These are phyloP conservation scores for Aspergillus novoparasiticus DNA, from an alignment of 2,329 filamentous ascomycete genomes.

Conservation along the genomic window DNA sequence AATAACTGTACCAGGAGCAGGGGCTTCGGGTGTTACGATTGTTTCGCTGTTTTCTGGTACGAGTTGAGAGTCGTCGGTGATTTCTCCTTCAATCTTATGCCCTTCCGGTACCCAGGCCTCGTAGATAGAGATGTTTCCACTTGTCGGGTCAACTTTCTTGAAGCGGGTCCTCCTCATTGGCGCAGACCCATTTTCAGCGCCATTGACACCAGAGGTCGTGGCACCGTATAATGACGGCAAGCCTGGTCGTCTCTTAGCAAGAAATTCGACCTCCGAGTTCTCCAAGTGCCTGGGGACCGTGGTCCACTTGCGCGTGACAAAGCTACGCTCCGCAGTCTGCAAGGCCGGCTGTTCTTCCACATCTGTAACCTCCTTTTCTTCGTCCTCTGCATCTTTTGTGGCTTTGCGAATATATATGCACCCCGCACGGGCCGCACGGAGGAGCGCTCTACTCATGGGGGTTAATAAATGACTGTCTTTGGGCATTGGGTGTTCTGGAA, in stretches of 20 bases:
- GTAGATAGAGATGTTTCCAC: constrained; percentile 79
- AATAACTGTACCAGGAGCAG: constrained; percentile 60
- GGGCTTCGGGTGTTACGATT: constrained; percentile 41
- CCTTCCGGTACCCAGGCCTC: constrained; percentile 81
- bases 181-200: constrained; percentile 36
- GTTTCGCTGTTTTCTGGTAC: constrained; percentile 45
- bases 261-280: constrained; percentile 61
- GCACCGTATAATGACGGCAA: constrained; percentile 55
- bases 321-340: constrained; percentile 49
- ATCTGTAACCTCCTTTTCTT: constrained; percentile 40
- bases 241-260: constrained; percentile 64
- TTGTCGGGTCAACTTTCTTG: constrained; percentile 71
- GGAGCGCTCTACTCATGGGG: constrained; percentile 77
- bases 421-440: constrained; percentile 78
- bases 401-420: constrained; percentile 72
- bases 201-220: constrained; percentile 25
- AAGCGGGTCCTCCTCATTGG: constrained; percentile 80
- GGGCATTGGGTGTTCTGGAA: constrained; percentile 83
- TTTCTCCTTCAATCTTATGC: constrained; percentile 78
- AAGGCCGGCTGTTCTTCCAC: constrained; percentile 33
- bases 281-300: constrained; percentile 60
- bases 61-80: constrained; percentile 61
- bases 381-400: constrained; percentile 39
- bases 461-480: constrained; percentile 78
- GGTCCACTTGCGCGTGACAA: constrained; percentile 61